Conservation (phyloP, 1,139 yeast species). For the Diutina catenulata region DNA sequence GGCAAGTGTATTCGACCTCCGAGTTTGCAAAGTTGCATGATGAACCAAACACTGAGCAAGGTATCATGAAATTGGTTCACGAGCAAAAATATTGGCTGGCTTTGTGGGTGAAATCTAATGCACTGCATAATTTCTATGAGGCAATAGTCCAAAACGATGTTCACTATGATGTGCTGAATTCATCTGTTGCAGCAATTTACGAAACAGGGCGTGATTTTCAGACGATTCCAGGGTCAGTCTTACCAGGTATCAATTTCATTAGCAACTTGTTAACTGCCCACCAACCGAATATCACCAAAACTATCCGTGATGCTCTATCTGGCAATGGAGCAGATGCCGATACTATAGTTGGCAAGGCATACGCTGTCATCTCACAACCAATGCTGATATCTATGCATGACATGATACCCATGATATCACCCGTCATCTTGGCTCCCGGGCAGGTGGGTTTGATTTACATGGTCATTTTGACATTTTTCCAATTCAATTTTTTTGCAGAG, state of each 20-base stretch:
- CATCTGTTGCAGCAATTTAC: constrained; percentile 17
- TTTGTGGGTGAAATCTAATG: constrained; percentile 32
- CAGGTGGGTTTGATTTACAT: constrained; percentile 71
- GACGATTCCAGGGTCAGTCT: constrained; percentile 18
- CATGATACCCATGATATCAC: constrained; percentile 36
- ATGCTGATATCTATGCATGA: constrained; percentile 31
- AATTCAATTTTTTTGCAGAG: constrained; percentile 38
- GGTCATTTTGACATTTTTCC: constrained; percentile 50
- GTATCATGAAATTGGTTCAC: constrained; percentile 27
- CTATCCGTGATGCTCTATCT: too few relatives aligned
- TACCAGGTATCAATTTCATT: constrained; percentile 14
- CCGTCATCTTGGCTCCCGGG: constrained; percentile 47
- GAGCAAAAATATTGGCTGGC: constrained; percentile 45
- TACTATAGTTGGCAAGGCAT: constrained; percentile 10
- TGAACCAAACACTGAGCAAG: constrained; percentile 19
- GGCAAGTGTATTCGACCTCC: constrained; percentile 23
- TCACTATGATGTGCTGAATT: constrained; percentile 16
- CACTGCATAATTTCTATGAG: constrained; percentile 25
- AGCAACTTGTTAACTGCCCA: constrained; percentile 13
- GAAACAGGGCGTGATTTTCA: constrained; percentile 33
- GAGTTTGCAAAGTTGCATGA: constrained; percentile 19
- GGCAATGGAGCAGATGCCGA: constrained; percentile 8
- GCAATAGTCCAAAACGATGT: constrained; percentile 18
- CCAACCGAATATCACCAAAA: constrained; percentile 10
- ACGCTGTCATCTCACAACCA: constrained; percentile 20